phyloP scores from a whole-genome alignment of 2,329 filamentous ascomycete species.

The Nectriaceae sp. region DNA sequence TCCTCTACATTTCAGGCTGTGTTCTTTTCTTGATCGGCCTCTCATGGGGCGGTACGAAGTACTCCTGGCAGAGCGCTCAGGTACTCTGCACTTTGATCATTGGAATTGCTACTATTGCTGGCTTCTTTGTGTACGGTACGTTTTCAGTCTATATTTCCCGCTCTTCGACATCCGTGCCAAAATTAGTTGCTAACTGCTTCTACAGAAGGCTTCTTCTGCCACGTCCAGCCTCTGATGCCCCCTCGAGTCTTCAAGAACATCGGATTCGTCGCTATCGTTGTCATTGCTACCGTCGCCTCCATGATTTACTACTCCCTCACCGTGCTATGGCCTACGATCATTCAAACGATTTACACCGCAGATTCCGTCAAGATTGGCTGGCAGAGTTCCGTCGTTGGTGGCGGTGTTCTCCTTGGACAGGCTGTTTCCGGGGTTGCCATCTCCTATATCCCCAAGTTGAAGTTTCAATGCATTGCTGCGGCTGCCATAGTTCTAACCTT shows the following conservation, averaged over 20 bases:
- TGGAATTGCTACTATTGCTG: constrained; percentile 36
- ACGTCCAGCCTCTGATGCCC: constrained; percentile 43
- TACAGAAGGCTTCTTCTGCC: constrained; percentile 37
- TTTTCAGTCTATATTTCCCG: neutral
- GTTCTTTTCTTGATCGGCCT: constrained; percentile 46
- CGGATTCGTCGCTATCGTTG: constrained; percentile 41
- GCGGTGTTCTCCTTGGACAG: constrained; percentile 43
- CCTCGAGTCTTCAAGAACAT: constrained; percentile 43
- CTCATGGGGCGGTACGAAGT: constrained; percentile 42
- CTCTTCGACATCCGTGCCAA: neutral
- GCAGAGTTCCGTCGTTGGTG: constrained; percentile 44
- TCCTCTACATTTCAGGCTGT: constrained; percentile 43
- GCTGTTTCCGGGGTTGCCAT: constrained; percentile 37
- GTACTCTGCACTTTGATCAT: constrained; percentile 40
- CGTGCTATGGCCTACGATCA: constrained; percentile 46
- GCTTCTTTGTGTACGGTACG: constrained; percentile 40
- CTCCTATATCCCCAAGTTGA: constrained; percentile 39
- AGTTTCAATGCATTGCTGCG: constrained; percentile 36
- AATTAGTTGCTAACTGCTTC: constrained; percentile 3
- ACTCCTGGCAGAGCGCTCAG: constrained; percentile 44
- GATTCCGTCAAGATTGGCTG: constrained; percentile 41
- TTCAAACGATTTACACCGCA: constrained; percentile 42
- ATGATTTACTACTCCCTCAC: constrained; percentile 48
- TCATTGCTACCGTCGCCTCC: constrained; percentile 40
- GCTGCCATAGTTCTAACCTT: constrained; percentile 34